Evolutionary conservation across 225 moss, liverwort and hornwort genomes (phyloP), one percentile per base, ranked within the genome.

Genomic region (Pseudoscleropodium purum): DNA sequence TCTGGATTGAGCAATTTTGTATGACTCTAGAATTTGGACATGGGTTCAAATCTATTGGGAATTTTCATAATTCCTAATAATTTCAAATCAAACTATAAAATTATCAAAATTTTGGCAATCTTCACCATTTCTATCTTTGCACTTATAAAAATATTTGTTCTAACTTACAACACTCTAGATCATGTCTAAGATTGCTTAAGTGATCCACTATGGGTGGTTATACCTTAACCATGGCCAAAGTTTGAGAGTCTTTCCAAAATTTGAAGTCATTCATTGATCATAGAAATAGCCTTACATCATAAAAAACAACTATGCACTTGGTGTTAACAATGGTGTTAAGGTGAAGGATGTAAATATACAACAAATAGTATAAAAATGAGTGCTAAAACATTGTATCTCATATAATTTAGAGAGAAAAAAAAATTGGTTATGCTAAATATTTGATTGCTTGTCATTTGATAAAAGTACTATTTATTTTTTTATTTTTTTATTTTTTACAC

Each of bases 391-490:
- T 23, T 0, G 1, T 24, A 36, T 1, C 0, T 5, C 6, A 24
- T 36, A 13, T 36, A 24, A 24, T 36, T 54, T 77, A 15, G 15
- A 33, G 54, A 77, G 15, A 33, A 77, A 77, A 36, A 36, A 54
- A 24, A 9, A 7, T 77, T 52, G 1, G 15, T 54, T 54, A 9
- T 1, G 0, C 0, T 23, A 0, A 23, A 47, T 52, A 52, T 2
- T 75, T 8, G 8, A 34, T 34, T 51, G 21, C 8, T 34, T 7
- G 0, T 76, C 0, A 14, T 77, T 23, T 23, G 49, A 43, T 33
- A 11, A 31, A 77, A 52, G 0, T 7, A 21, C 4, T 76, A 51
- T 0, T 34, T 14, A 5, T 52, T 25, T 26, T 25, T 51, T 57
- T n/a, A 26, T n/a, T n/a, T 24, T 1, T 2, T 2, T 4, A 17